Base-by-base conservation (phyloP, 768 basidiomycete genomes). In the Cubamyces lactineus region DNA sequence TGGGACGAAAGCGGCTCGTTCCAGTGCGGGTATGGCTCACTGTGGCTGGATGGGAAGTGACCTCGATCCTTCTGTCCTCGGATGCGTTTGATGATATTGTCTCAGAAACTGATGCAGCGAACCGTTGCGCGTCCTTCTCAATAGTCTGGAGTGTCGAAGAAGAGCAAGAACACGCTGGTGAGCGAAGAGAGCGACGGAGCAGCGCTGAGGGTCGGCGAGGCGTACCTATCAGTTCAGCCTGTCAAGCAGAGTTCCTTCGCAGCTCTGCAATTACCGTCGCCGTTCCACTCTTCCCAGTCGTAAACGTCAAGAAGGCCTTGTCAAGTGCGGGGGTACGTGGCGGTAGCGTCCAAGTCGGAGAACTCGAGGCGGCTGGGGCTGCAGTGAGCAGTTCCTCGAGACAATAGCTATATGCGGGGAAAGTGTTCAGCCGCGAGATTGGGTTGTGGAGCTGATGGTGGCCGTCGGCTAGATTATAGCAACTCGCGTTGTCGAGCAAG, bases 341-440 rank as follows among this genome's bases (percentile, higher is more conserved):
- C 34, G 34, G 34, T 34, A 34, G 34, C 34, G 34, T 34, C 34
- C 9, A 34, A 9, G 34, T 34, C 34, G 9, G 9, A 34, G 34
- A 34, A 11, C 34, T 34, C 34, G 34, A 34, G 34, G 34, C 34
- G 11, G 34, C 34, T 34, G 34, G 11, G 34, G 28, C n/a, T n/a
- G 7, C 34, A 34, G 34, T 6, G 5, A 34, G 6, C 9, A 34
- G 34, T 34, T 34, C 9, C 34, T 34, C 5, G 34, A 34, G 45
- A 56, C 47, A 56, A 30, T 19, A 43, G 42, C 42, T 56, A 47
- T 5, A 56, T 56, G 42, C 54, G 54, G 53, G 11, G 19, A 46
- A 46, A 23, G 23, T 6, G 16, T 38, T 47, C 43, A 46, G 28
- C 54, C 54, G 43, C 16, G 42, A 23, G 24, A 24, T 43, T 21